Evolutionary conservation across 2,329 filamentous ascomycete genomes (phyloP).

Genomic region (Colletotrichum godetiae): DNA sequence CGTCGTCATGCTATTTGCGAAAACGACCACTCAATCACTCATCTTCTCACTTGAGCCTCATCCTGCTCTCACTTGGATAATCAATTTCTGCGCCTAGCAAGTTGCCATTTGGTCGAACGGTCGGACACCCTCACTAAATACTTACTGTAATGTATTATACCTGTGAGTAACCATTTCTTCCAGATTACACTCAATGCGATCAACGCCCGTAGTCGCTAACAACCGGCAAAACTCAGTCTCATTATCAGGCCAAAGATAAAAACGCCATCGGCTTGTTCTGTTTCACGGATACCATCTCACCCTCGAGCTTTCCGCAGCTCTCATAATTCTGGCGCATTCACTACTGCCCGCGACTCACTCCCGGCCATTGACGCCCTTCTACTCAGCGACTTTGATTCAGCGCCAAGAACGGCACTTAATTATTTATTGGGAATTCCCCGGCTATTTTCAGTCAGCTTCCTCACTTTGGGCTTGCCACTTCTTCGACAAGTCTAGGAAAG

Average conservation of each 20-base stretch:
- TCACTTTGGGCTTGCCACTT: background rate
- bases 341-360: background rate
- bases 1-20: slow-evolving; percentile 35
- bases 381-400: background rate
- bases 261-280: background rate
- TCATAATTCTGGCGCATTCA: background rate
- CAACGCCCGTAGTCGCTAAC: background rate
- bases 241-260: background rate
- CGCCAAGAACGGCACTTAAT: background rate
- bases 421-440: background rate
- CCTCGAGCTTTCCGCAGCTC: no score
- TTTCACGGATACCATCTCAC: background rate
- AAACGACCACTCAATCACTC: background rate
- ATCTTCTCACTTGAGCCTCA: slow-evolving; percentile 13
- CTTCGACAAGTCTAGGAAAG: no score
- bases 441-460: background rate
- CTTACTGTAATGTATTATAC: slow-evolving; percentile 28
- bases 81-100: background rate
- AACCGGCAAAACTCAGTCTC: background rate
- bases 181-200: background rate
- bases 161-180: slow-evolving; percentile 2
- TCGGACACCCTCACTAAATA: background rate
- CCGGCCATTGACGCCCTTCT: background rate
- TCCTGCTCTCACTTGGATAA: slow-evolving; percentile 14
- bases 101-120: background rate